Conservation (phyloP, 495 filamentous ascomycete species). For the Trichoderma parareesei region DNA sequence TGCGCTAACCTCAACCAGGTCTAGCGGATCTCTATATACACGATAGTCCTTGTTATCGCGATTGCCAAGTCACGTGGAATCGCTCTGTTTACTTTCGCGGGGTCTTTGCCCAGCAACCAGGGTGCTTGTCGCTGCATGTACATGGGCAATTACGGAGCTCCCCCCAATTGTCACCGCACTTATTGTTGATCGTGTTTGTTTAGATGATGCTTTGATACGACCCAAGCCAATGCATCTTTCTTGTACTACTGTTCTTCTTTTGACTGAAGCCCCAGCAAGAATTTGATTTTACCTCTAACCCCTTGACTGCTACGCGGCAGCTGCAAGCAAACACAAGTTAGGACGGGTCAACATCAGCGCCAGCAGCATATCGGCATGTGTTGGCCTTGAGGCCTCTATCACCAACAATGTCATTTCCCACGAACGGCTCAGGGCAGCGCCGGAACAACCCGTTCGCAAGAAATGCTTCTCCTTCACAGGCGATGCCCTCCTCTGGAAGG, state of each 20-base stretch:
- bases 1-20: neutral
- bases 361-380: neutral
- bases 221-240: neutral
- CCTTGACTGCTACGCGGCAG: neutral
- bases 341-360: neutral
- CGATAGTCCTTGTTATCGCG: neutral
- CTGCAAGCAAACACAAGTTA: neutral
- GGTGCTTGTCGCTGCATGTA: neutral
- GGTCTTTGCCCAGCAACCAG: conserved; percentile 10
- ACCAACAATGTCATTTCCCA: conserved; percentile 31
- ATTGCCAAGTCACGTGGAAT: neutral
- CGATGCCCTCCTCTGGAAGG: conserved; percentile 44
- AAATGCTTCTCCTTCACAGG: conserved; percentile 52
- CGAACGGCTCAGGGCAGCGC: conserved; percentile 29
- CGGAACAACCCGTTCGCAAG: conserved; percentile 73
- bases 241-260: neutral
- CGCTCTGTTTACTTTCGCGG: conserved; percentile 9
- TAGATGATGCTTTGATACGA: neutral
- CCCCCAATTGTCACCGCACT: conserved; percentile 7
- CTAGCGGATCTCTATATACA: neutral
- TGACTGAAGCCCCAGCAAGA: neutral
- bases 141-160: neutral
- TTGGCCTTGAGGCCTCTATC: neutral
- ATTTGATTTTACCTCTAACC: neutral
- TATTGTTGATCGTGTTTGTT: neutral